A percentile compares a stretch with the other conserved stretches of the same genome.
Evolutionary conservation across 163 green algal genomes (phyloP).

Genomic region (Chlamydomonas reinhardtii): DNA sequence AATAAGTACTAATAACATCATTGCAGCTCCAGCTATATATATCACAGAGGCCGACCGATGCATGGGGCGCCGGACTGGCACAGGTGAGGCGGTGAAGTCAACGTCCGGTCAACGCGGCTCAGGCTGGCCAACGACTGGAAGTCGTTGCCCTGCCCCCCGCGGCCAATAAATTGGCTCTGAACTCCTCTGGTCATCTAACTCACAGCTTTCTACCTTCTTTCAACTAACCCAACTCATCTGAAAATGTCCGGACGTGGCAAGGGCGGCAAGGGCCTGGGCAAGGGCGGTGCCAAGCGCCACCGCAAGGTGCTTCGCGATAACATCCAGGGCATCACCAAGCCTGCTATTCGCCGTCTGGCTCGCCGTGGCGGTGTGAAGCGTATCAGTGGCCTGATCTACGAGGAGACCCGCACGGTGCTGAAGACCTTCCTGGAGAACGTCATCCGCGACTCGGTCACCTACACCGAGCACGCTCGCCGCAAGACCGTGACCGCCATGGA

Average conservation of each 20-base stretch:
- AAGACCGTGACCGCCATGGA: constrained; percentile 90
- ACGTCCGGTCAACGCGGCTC: too few relatives aligned
- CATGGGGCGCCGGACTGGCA: too few relatives aligned
- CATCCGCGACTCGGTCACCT: constrained; percentile 94
- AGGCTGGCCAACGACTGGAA: too few relatives aligned
- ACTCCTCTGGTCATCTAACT: too few relatives aligned
- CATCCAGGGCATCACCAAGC: constrained; percentile 96
- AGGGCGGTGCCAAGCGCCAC: constrained; percentile 96
- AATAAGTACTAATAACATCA: too few relatives aligned
- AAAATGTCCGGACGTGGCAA: constrained; percentile 83
- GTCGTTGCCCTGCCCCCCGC: too few relatives aligned
- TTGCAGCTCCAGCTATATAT: too few relatives aligned
- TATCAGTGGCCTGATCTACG: constrained; percentile 92
- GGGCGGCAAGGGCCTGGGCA: constrained; percentile 94
- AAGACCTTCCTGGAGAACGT: constrained; percentile 98
- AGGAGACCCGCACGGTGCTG: constrained; percentile 93
- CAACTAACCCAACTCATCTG: too few relatives aligned
- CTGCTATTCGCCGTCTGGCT: constrained; percentile 87
- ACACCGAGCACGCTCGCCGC: constrained; percentile 89
- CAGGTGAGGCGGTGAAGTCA: too few relatives aligned
- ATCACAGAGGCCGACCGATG: too few relatives aligned
- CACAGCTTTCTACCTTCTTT: too few relatives aligned
- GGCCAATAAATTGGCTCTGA: too few relatives aligned
- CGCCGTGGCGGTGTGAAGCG: constrained; percentile 92
- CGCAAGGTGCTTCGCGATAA: constrained; percentile 96